Evolutionary conservation across 495 filamentous ascomycete species (phyloP), one percentile per base, ranked within the genome.

Genomic region (Gamarada debralockiae): DNA sequence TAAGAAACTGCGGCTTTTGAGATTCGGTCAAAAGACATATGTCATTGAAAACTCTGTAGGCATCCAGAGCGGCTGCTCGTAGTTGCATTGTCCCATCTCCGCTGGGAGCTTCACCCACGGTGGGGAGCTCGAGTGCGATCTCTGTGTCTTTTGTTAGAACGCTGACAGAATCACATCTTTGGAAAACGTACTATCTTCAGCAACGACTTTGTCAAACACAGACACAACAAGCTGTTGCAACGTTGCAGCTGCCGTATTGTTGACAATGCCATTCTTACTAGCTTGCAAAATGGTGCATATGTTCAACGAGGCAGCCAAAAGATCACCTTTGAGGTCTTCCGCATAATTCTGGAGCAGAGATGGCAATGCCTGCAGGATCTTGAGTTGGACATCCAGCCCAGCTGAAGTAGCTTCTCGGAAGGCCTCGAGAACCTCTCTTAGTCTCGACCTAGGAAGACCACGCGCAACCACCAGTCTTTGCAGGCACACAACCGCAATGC

Each of bases 331-430:
- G 23, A 98, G 68, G 38, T 92, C 86, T 50, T 79, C 78, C 0
- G 89, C 83, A 70, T 97, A 97, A 65, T 93, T 93, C 57, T 97
- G 91, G 7, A 97, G 71, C 33, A 98, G 64, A 1, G 90, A 86
- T n/a, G 95, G 93, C 25, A 98, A 72, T 0, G 91, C 88, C 65
- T 98, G 93, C 15, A 98, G 73, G 24, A 97, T 95, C 69, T 97
- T 98, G 45, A 98, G 79, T 61, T 98, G 93, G 2, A 97, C 85
- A 66, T 98, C 95, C 43, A 95, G 79, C 27, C 85, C 91, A 77
- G 69, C 60, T 21, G 60, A 69, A 3, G 87, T 85, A 45, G 86
- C 90, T 62, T 97, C 90, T 61, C 84, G 83, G 55, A 98, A 74
- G 1, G 90, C 91, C 46, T 91, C 85, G 12, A 98, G 74, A 23